phyloP scores from a whole-genome alignment of 208 protist genomes.

The Trypanosoma caninum region DNA sequence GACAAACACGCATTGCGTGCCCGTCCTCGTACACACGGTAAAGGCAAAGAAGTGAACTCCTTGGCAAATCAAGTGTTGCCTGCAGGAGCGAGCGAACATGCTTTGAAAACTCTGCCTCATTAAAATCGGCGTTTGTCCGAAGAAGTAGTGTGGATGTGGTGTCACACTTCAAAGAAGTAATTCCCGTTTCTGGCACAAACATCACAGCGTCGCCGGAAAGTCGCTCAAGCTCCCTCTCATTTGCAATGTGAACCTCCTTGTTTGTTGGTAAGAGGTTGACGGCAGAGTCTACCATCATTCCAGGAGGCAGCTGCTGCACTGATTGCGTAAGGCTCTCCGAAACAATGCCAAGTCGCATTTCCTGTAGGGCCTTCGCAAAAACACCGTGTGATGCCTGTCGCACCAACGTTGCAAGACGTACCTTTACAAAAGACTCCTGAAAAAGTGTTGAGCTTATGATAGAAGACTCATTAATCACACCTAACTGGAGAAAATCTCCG shows the following conservation, averaged over 20 bases:
- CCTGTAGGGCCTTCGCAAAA: constrained; percentile 68
- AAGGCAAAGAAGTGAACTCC: constrained; percentile 66
- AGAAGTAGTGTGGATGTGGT: constrained; percentile 77
- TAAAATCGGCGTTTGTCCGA: constrained; percentile 71
- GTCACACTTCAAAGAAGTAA: constrained; percentile 76
- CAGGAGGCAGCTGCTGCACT: constrained; percentile 71
- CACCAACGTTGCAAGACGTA: constrained; percentile 73
- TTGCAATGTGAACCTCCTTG: constrained; percentile 81
- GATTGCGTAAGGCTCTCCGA: constrained; percentile 50
- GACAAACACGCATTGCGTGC: constrained; percentile 83
- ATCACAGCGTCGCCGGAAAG: constrained; percentile 70
- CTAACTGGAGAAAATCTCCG: constrained; percentile 92
- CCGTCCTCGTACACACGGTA: constrained; percentile 86
- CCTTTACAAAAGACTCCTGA: constrained; percentile 68
- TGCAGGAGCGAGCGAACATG: constrained; percentile 75
- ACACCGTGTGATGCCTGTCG: constrained; percentile 54
- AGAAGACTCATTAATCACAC: constrained; percentile 79
- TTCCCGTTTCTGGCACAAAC: constrained; percentile 69
- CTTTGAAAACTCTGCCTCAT: constrained; percentile 58
- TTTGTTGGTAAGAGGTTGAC: constrained; percentile 86
- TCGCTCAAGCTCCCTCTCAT: constrained; percentile 62
- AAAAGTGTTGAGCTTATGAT: constrained; percentile 72
- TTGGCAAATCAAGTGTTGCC: constrained; percentile 73
- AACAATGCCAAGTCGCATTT: constrained; percentile 73
- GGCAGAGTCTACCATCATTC: constrained; percentile 81